Conservation (phyloP, 192 early-diverging fungal genomes). For the Coemansia sp. region DNA sequence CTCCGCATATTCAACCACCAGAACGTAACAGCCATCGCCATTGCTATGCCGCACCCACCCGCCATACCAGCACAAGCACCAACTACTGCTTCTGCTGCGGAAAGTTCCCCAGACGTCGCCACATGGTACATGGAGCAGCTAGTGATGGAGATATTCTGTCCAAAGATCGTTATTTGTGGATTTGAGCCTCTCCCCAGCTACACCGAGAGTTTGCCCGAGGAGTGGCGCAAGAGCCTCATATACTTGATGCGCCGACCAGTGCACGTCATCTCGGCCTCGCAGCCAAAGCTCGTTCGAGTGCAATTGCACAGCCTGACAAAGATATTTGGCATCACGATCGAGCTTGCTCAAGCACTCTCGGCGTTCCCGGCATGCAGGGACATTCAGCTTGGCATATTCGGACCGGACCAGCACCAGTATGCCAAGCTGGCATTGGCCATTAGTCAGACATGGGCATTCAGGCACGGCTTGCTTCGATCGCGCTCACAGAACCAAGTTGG, state of each 20-base stretch:
- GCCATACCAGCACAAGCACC: not conserved
- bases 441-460: slow-evolving; percentile 40
- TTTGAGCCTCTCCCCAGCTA: slow-evolving; percentile 39
- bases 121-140: slow-evolving; percentile 23
- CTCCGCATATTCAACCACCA: slow-evolving; percentile 31
- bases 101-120: not conserved
- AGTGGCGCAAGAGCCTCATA: slow-evolving; percentile 30
- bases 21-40: slow-evolving; percentile 24
- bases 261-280: slow-evolving; percentile 33
- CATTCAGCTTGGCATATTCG: slow-evolving; percentile 31
- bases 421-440: slow-evolving; percentile 40
- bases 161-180: slow-evolving; percentile 33
- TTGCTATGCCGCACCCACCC: slow-evolving; percentile 13
- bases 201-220: slow-evolving; percentile 23
- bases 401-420: slow-evolving; percentile 30
- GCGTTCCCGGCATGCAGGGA: slow-evolving; percentile 22
- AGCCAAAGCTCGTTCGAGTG: slow-evolving; percentile 38
- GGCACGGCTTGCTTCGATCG: slow-evolving; percentile 22
- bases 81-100: not conserved
- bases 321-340: slow-evolving; percentile 29
- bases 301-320: slow-evolving; percentile 35
- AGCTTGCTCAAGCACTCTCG: slow-evolving; percentile 27
- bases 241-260: slow-evolving; percentile 31
- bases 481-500: slow-evolving; percentile 28
- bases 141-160: slow-evolving; percentile 24